phyloP scores from a whole-genome alignment of 768 basidiomycete species.

The Chalciporus chontae region DNA sequence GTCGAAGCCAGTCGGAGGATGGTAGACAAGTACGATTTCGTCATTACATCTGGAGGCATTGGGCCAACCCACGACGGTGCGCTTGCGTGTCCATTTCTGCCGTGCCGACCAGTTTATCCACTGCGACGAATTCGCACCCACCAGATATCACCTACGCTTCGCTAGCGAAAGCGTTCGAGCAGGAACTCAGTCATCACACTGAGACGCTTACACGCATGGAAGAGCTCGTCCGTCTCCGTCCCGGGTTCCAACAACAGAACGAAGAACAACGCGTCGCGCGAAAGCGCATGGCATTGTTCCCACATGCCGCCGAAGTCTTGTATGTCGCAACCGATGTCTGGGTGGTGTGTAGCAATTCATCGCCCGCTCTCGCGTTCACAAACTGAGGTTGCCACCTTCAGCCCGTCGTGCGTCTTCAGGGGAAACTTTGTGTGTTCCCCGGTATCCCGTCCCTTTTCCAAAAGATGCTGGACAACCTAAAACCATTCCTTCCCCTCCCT shows the following conservation, averaged over 20 bases:
- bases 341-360: conserved; percentile 56
- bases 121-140: neutral
- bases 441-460: conserved; percentile 87
- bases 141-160: conserved; percentile 87
- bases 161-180: conserved; percentile 79
- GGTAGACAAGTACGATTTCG: conserved; percentile 81
- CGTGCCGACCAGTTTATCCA: neutral
- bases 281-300: conserved; percentile 89
- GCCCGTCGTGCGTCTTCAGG: conserved; percentile 84
- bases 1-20: conserved; percentile 83
- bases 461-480: conserved; percentile 70
- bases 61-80: conserved; percentile 88
- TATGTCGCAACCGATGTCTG: conserved; percentile 79
- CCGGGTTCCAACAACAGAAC: conserved; percentile 59
- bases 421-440: conserved; percentile 88
- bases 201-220: conserved; percentile 78
- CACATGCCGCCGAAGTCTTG: conserved; percentile 70
- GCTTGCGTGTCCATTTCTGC: conserved; percentile 11
- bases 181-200: conserved; percentile 64
- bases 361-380: neutral
- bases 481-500: conserved; percentile 75
- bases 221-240: conserved; percentile 52
- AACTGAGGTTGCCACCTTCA: conserved; percentile 22
- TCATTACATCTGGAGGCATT: conserved; percentile 88
- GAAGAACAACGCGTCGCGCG: conserved; percentile 74